These are phyloP conservation scores for Mucor circinelloides DNA, from an alignment of 371 early-diverging fungal species.

Conservation along the genomic window DNA sequence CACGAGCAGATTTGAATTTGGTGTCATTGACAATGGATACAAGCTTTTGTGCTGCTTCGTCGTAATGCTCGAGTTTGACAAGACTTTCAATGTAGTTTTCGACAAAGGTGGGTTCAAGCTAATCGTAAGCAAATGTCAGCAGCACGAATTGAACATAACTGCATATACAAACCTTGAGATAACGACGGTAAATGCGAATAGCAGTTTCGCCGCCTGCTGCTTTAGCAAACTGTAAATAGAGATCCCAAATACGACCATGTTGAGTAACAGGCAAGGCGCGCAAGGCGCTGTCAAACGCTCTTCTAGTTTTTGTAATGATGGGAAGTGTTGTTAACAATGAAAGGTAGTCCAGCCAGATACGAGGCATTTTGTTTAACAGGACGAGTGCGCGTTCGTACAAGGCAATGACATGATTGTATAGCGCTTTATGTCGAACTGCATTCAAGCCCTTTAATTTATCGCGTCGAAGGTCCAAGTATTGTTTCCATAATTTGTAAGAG, in stretches of 20 bases:
- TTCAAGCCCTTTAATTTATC: constrained; percentile 53
- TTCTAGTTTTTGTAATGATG: constrained; percentile 73
- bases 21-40: constrained; percentile 73
- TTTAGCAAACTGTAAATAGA: constrained; percentile 82
- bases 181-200: constrained; percentile 78
- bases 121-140: not conserved
- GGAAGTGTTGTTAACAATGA: constrained; percentile 75
- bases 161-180: constrained; percentile 64
- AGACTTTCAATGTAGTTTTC: constrained; percentile 81
- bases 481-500: constrained; percentile 95
- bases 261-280: constrained; percentile 93
- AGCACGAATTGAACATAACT: no score
- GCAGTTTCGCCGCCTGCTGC: constrained; percentile 83
- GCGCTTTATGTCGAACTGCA: constrained; percentile 52
- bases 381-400: constrained; percentile 88
- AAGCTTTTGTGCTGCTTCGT: constrained; percentile 85
- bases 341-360: constrained; percentile 81
- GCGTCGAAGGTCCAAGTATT: constrained; percentile 79
- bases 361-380: constrained; percentile 90
- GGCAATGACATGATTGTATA: constrained; percentile 68
- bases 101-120: constrained; percentile 70
- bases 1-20: constrained; percentile 68
- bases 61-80: constrained; percentile 68
- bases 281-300: constrained; percentile 90
- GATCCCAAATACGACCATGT: constrained; percentile 87